Percentiles rank a stretch among this genome's conserved stretches.
Evolutionary conservation across 331 rosid genomes (phyloP).

Genomic region (Malus hybrid): DNA sequence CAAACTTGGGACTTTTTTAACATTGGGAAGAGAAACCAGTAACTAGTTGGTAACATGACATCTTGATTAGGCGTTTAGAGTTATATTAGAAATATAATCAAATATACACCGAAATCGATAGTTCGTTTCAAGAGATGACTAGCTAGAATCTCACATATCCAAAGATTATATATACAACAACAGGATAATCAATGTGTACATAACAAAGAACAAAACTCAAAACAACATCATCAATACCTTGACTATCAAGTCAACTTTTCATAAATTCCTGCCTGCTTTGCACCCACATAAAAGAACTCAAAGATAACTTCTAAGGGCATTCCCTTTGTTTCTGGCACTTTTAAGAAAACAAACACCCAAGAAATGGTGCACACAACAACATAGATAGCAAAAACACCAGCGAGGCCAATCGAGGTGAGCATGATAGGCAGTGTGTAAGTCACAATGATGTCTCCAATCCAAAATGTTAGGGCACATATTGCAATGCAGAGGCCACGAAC

Average conservation of each 20-base stretch:
- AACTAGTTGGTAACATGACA: too few relatives aligned
- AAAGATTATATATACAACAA: background rate
- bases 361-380: slow-evolving; percentile 17
- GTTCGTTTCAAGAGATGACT: background rate
- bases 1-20: too few relatives aligned
- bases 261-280: slow-evolving; percentile 3
- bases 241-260: background rate
- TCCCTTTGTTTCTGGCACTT: slow-evolving; percentile 23
- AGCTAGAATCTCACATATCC: background rate
- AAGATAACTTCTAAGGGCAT: slow-evolving; percentile 25
- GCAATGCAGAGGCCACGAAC: slow-evolving; percentile 27
- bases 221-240: background rate
- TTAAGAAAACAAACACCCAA: slow-evolving; percentile 18
- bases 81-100: too few relatives aligned
- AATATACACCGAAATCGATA: too few relatives aligned
- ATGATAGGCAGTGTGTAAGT: slow-evolving; percentile 21
- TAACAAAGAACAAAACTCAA: background rate
- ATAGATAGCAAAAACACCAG: slow-evolving; percentile 16
- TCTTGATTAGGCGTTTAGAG: too few relatives aligned
- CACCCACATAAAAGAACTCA: slow-evolving; percentile 19
- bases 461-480: slow-evolving; percentile 15
- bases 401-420: slow-evolving; percentile 19
- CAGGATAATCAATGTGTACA: background rate
- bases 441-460: slow-evolving; percentile 22
- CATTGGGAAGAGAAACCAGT: too few relatives aligned